Evolutionary conservation across 768 basidiomycete species (phyloP).

Genomic region (Pleurotus platypus): DNA sequence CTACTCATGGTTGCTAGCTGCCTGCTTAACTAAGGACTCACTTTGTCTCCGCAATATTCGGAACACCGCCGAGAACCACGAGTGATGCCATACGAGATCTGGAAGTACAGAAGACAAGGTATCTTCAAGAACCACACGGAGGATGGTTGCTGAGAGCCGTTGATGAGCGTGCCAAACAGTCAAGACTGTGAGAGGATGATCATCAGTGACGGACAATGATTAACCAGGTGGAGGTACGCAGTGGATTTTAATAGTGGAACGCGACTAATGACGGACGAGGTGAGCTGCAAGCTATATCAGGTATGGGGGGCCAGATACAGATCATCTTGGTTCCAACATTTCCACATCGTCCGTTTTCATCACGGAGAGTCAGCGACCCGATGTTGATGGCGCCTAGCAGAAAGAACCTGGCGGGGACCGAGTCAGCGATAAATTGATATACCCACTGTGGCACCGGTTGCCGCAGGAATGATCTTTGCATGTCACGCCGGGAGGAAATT

Average conservation of each 20-base stretch:
- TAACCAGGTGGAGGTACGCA: neutral
- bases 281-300: no score
- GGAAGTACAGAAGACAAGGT: neutral
- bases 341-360: no score
- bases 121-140: neutral
- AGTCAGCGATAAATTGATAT: no score
- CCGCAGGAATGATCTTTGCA: no score
- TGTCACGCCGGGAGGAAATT: no score
- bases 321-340: no score
- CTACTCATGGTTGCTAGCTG: neutral
- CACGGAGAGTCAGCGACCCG: no score
- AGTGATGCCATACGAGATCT: neutral
- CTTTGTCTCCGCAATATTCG: neutral
- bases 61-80: conserved; percentile 1
- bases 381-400: no score
- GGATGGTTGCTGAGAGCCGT: neutral
- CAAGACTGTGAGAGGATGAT: neutral
- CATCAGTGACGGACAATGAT: conserved; percentile 1
- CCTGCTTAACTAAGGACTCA: neutral
- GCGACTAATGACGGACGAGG: no score
- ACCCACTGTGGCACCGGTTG: no score
- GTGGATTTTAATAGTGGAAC: neutral
- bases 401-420: no score
- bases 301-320: no score
- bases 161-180: neutral